Base-by-base conservation (phyloP, 179 eudicot species). In the Beta corolliflora region DNA sequence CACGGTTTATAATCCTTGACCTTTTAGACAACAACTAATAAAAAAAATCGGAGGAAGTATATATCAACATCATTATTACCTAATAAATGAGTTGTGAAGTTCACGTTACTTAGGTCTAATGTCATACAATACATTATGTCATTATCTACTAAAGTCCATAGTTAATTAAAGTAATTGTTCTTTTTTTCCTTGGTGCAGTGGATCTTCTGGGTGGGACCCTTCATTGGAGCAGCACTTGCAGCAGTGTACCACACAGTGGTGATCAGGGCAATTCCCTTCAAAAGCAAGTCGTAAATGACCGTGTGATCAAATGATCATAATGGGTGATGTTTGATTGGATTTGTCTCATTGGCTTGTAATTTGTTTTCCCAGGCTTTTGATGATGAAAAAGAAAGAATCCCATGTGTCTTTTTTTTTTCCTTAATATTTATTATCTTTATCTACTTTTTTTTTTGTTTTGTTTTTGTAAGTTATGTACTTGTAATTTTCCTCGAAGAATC, bases 191-290 rank as follows among this genome's bases (percentile, higher is more conserved):
- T 79, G 78, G 64, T 72, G 76, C 91, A 93, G 97, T 93, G 98
- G 98, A 81, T 93, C 13, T 93, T 93, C 94, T 93, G 98, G 98
- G 97, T 93, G 7, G 97, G 98, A 21, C 98, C 98, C 31, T 93
- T 93, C 91, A 92, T 90, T 72, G 98, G 98, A 16, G 98, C 98
- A 76, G 92, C 89, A 77, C 88, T 93, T 53, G 98, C 98, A 79
- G 98, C 98, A 11, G 48, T 90, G n/a, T 93, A 93, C 87, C 98
- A 93, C 79, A 84, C 80, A 69, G 83, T 93, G 55, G 89, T 93
- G 78, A 92, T 93, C 72, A 88, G 98, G 81, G 97, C 98, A 83
- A 91, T 93, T 67, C 98, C 98, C 56, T 93, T 93, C 92, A 93
- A 92, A 89, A 85, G 88, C 87, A 89, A 90, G 90, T 80, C 50